Percentiles rank a stretch among this genome's conserved stretches.
phyloP scores from a whole-genome alignment of 257 asterid genomes.

The Solanum pennellii region DNA sequence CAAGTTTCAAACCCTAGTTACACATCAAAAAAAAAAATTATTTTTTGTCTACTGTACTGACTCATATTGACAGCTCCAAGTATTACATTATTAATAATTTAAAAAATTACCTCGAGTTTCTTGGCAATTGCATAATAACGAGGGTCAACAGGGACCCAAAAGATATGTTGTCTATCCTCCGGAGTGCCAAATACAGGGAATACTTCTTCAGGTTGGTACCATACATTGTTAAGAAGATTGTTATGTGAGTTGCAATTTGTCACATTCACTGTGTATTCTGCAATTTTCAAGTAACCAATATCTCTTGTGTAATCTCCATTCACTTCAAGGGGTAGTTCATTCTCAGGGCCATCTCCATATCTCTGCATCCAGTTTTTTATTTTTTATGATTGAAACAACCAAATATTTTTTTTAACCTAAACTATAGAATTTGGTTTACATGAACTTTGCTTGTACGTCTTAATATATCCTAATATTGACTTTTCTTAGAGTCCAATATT shows the following conservation, averaged over 20 bases:
- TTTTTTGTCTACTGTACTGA: too few relatives aligned
- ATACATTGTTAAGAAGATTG: constrained; percentile 35
- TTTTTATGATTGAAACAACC: background rate
- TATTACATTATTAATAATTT: background rate
- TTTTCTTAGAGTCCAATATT: background rate
- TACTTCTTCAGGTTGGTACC: constrained; percentile 55
- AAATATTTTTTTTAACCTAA: background rate
- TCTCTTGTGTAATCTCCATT: constrained; percentile 44
- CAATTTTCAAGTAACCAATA: constrained; percentile 23
- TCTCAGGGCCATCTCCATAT: constrained; percentile 35
- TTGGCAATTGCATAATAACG: constrained; percentile 10
- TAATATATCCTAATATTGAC: background rate
- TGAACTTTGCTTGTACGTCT: background rate
- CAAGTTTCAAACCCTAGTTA: constrained; percentile 19
- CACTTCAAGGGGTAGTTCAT: constrained; percentile 35
- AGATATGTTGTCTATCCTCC: constrained; percentile 36
- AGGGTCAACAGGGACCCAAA: constrained; percentile 41
- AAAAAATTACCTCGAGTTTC: constrained; percentile 17
- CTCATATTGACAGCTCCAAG: background rate
- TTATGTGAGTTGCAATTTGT: background rate
- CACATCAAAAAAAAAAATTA: background rate
- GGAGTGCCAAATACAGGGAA: constrained; percentile 40
- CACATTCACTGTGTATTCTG: constrained; percentile 11
- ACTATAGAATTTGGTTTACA: background rate
- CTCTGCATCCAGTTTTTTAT: constrained; percentile 14